Evolutionary conservation across 768 basidiomycete species (phyloP), one percentile per base, ranked within the genome.

Genomic region (Leucocoprinus leucothites): DNA sequence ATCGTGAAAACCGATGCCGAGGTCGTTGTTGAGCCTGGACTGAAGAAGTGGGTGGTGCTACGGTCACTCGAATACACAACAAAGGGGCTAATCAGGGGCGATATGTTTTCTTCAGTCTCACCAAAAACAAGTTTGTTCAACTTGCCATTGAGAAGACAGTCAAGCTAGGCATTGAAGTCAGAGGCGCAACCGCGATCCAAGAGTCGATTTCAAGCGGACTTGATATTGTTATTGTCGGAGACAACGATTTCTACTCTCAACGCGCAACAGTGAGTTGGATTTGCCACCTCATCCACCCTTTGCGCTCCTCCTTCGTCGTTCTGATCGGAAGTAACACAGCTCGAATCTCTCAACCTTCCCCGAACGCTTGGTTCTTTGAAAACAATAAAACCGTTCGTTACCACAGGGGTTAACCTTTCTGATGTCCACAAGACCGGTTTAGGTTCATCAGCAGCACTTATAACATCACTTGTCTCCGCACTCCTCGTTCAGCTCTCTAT

Each of bases 241-340:
- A 94, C 69, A 98, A 99, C 64, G 97, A 98, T 68, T 99, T 98
- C 64, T 98, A 99, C 72, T 97, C 95, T 3, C 97, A 98, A 64
- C 77, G 88, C 53, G 84, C 85, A 50, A 85, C 91, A 78, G 95
- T 91, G 53, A 66, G 77, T 64, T 44, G 24, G n/a, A 24, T 16
- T 48, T 44, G 24, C 31, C 47, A 43, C 46, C 35, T 48, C 53
- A 44, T 51, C 48, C 14, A 40, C 28, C 14, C 8, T 42, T 35
- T 22, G 25, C 24, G 14, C 40, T 31, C 42, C 51, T 34, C 22
- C 28, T 34, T 35, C 42, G 31, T 44, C 45, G 48, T 57, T 6
- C 34, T 53, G 35, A 57, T 41, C 50, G 26, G 57, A 57, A 24
- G 34, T 19, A 41, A 36, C 48, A 21, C 62, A 94, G 93, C 82